phyloP scores from a whole-genome alignment of 2,329 filamentous ascomycete species.

The Cladosporium oxysporum region DNA sequence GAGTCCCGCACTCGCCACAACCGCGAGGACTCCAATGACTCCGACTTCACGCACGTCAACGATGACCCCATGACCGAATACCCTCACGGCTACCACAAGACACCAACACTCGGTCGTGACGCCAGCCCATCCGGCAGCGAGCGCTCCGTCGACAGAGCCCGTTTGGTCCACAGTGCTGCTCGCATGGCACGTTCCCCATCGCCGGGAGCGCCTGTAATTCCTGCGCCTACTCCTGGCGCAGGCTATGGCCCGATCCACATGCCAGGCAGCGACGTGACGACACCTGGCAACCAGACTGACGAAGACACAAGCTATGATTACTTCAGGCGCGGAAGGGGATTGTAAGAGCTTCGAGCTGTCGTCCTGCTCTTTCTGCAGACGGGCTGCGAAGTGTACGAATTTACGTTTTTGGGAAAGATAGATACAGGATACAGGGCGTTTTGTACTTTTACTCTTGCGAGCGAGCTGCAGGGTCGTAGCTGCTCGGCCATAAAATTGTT shows the following conservation, averaged over 20 bases:
- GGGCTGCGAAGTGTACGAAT: slow-evolving; percentile 6
- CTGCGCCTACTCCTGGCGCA: slow-evolving; percentile 24
- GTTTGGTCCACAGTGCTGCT: slow-evolving; percentile 32
- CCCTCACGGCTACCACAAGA: slow-evolving; percentile 51
- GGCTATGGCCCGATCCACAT: slow-evolving; percentile 34
- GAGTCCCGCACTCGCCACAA: slow-evolving; percentile 26
- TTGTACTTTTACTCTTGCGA: neutral
- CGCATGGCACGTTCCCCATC: slow-evolving; percentile 32
- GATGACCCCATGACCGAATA: slow-evolving; percentile 44
- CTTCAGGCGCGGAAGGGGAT: slow-evolving; percentile 36
- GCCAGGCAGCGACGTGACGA: slow-evolving; percentile 24
- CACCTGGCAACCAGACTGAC: slow-evolving; percentile 33
- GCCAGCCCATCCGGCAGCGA: slow-evolving; percentile 43
- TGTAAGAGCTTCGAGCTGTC: neutral
- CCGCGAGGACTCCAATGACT: slow-evolving; percentile 27
- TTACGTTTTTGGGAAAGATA: slow-evolving; percentile 2
- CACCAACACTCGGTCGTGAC: slow-evolving; percentile 44
- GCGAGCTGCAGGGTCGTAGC: neutral
- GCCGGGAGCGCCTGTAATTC: slow-evolving; percentile 22
- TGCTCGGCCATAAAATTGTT: neutral
- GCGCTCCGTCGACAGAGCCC: slow-evolving; percentile 15
- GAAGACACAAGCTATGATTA: slow-evolving; percentile 44
- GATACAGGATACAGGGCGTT: slow-evolving; percentile 13
- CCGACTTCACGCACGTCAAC: slow-evolving; percentile 32
- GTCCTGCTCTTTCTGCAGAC: neutral